Base-by-base conservation (phyloP, 208 protist genomes). In the Acanthamoeba royreba region DNA sequence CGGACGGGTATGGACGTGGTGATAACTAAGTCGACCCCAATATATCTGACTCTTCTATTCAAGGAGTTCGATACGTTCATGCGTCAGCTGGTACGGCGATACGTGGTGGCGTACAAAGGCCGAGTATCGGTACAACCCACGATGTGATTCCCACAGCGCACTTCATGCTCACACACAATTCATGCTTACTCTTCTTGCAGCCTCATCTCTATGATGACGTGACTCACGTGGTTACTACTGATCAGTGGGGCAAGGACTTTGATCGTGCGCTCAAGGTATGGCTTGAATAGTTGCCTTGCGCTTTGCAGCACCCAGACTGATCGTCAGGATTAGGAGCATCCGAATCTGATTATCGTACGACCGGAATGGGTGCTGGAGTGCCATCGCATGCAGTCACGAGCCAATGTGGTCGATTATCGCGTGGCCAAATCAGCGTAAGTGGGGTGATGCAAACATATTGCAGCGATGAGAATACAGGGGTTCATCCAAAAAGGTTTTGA, bases 401-500 rank as follows among this genome's bases (percentile, higher is more conserved):
- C 28, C 66, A 19, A 45, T 40, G 7, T 22, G 19, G 35, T 22
- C 35, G 15, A 31, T 0, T 77, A 45, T 40, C 35, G 66, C 66
- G 9, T 77, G 33, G n/a, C n/a, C n/a, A n/a, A n/a, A n/a, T n/a
- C n/a, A n/a, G n/a, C n/a, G n/a, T n/a, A n/a, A n/a, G n/a, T n/a
- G n/a, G n/a, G n/a, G n/a, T n/a, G n/a, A n/a, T n/a, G n/a, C n/a
- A n/a, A n/a, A n/a, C n/a, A n/a, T n/a, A n/a, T n/a, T n/a, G n/a
- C n/a, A n/a, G n/a, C n/a, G n/a, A n/a, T n/a, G n/a, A n/a, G n/a
- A n/a, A n/a, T n/a, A n/a, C n/a, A n/a, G n/a, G n/a, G n/a, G n/a
- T n/a, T 86, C n/a, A 86, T 22, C 83, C 83, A 69, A 90, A 90
- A 2, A 90, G 49, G 83, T 90, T 90, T 25, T 90, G 83, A 31